Percentiles rank a stretch among this genome's conserved stretches.
Evolutionary conservation across 2,329 filamentous ascomycete species (phyloP).

Genomic region (Fusarium ramigenum): DNA sequence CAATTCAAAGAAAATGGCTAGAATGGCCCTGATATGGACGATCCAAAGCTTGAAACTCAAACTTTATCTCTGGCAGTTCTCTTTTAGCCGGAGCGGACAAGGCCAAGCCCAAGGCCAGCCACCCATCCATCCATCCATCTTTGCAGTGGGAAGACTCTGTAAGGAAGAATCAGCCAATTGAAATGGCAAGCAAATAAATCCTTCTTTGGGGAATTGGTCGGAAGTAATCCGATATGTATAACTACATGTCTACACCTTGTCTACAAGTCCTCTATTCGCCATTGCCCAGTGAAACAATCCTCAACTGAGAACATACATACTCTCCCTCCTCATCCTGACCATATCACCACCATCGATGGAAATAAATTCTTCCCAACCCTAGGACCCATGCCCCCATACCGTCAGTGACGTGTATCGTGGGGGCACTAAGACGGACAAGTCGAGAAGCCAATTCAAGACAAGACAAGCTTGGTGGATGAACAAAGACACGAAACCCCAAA

Average conservation of each 20-base stretch:
- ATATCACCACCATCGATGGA: neutral
- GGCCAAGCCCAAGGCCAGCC: neutral
- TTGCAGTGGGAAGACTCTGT: neutral
- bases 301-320: neutral
- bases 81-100: constrained; percentile 6
- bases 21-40: neutral
- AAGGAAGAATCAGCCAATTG: neutral
- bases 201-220: neutral
- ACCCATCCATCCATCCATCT: constrained; percentile 23
- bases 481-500: neutral
- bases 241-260: neutral
- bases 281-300: neutral
- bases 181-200: neutral
- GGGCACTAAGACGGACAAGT: constrained; percentile 5
- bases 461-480: constrained; percentile 15
- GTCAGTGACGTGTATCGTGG: constrained; percentile 34
- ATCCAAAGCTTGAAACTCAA: constrained; percentile 2
- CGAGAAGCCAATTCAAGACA: constrained; percentile 6
- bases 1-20: neutral
- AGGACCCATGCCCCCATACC: constrained; percentile 10
- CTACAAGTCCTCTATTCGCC: neutral
- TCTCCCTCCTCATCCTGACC: neutral
- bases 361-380: constrained; percentile 17
- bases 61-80: neutral
- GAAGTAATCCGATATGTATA: constrained; percentile 14